Evolutionary conservation across 2,329 filamentous ascomycete species (phyloP).

Genomic region (Xylariaceae sp.): DNA sequence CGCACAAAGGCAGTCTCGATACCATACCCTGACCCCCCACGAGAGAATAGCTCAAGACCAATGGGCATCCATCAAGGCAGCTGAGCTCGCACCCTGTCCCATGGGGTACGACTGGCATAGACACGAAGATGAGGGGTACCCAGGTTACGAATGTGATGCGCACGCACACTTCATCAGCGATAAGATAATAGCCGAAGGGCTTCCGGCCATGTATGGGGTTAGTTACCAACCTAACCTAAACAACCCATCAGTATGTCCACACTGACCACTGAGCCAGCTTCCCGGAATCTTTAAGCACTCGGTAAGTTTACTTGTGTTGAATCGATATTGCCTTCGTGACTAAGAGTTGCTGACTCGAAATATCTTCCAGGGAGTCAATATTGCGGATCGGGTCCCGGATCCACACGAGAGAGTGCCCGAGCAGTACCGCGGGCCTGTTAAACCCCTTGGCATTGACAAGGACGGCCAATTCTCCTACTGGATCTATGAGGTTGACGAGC

Average conservation of each 20-base stretch:
- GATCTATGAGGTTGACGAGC: not conserved
- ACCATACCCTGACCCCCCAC: conserved; percentile 3
- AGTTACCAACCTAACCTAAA: no score
- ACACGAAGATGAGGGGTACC: not conserved
- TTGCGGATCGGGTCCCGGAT: not conserved
- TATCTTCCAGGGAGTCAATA: not conserved
- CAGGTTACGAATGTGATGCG: conserved; percentile 9
- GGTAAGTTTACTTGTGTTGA: no score
- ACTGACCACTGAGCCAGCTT: no score
- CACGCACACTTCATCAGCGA: conserved; percentile 14
- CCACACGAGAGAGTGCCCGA: conserved; percentile 1
- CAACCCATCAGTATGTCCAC: no score
- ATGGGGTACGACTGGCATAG: conserved; percentile 7
- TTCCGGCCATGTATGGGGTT: conserved; percentile 9
- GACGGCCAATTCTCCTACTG: conserved; percentile 5
- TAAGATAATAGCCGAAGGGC: conserved; percentile 9
- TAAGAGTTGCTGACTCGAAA: not conserved
- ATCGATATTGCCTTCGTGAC: not conserved
- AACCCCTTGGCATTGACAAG: conserved; percentile 4
- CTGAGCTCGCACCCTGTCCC: conserved; percentile 17
- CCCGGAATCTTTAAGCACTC: no score
- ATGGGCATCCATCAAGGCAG: conserved; percentile 16
- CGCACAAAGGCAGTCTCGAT: conserved; percentile 11
- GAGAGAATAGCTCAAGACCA: conserved; percentile 10
- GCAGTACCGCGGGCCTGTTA: conserved; percentile 3